Evolutionary conservation across 352 stramenopile species (phyloP), one percentile per base, ranked within the genome.

Genomic region (Phytophthora sansomeana): DNA sequence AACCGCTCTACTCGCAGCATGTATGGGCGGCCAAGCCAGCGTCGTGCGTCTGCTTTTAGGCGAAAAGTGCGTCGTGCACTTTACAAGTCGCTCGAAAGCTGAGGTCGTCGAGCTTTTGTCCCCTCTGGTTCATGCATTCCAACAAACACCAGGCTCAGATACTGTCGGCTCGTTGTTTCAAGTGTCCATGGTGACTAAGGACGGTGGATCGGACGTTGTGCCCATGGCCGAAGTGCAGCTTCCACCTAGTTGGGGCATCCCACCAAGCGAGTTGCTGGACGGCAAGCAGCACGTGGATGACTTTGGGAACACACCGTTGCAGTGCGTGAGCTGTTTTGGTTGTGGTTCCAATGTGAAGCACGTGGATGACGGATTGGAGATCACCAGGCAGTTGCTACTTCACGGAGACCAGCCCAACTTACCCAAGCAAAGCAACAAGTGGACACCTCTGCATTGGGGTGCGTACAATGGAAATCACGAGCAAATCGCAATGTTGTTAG

Each of bases 261-360:
- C 76, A 3, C 39, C 69, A 0, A 72, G 72, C 14, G 83, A 92
- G 7, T 57, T 94, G 7, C 63, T 92, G 1, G 69, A 84, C 9
- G 78, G 79, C 1, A 44, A 43, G 3, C 70, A 58, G 4, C 83
- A 92, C 53, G 65, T 91, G 0, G 86, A 95, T 57, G 67, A 89
- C 55, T 95, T 93, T 68, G 87, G 87, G 24, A 95, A 95, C 57
- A 90, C 87, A 2, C 80, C 84, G 17, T 63, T 95, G 11, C 83
- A 93, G 54, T 95, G 84, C 52, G 66, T 90, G 33, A 89, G 80
- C 39, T 95, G 84, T 69, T 95, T 93, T 58, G 87, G 87, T 17
- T 93, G 81, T 48, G 87, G 83, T 38, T 83, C 81, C 1, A 82
- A 55, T 38, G 70, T 77, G 39, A 71, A 64, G 19, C 87, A 95